These are phyloP conservation scores for peach (Prunus persica) DNA, from an alignment of 306 rosid species.

Conservation along the genomic window Prunus_persica_NCBIv2 NC_034013.1:16875501-16876000, in stretches of 20 bases:
- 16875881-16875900: constrained; percentile 31
- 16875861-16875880: constrained; percentile 28
- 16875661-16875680: constrained; percentile 45
- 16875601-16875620: constrained; percentile 5
- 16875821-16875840: constrained; percentile 39
- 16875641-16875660: constrained; percentile 21
- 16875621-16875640: neutral
- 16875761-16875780: constrained; percentile 52
- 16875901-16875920: constrained; percentile 55
- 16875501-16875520: neutral
- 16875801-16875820: constrained; percentile 62
- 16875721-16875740: constrained; percentile 15
- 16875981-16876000: constrained; percentile 23
- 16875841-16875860: constrained; percentile 16
- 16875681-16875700: constrained; percentile 41
- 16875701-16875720: constrained; percentile 7
- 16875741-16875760: constrained; percentile 44
- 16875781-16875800: constrained; percentile 85
- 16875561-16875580: constrained; percentile 32
- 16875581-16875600: constrained; percentile 18
- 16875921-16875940: constrained; percentile 38
- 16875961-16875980: constrained; percentile 30
- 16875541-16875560: constrained; percentile 30
- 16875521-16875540: constrained; percentile 28
- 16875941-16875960: constrained; percentile 25